A percentile compares a stretch with the other conserved stretches of the same genome.
Conservation (phyloP, 2,329 filamentous ascomycete species). For the Phaeosphaeriaceae sp. region DNA sequence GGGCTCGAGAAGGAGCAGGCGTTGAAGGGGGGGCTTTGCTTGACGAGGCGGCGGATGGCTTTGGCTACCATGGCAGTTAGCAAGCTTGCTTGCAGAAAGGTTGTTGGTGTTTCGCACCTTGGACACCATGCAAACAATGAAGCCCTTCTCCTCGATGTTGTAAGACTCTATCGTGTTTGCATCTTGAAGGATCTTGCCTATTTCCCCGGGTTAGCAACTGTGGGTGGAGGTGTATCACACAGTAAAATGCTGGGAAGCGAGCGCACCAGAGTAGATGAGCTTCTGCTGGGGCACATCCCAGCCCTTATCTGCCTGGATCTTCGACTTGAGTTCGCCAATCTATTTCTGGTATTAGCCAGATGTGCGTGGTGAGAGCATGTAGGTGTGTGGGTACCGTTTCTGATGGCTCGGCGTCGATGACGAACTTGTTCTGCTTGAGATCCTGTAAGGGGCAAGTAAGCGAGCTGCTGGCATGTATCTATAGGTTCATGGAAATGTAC, state of each 20-base stretch:
- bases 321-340: constrained; percentile 91
- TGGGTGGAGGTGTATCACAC: constrained; percentile 17
- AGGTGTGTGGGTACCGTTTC: constrained; percentile 71
- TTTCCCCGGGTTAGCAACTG: constrained; percentile 30
- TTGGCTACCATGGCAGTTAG: constrained; percentile 64
- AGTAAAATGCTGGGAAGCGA: constrained; percentile 9
- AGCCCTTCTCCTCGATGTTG: constrained; percentile 99
- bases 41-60: constrained; percentile 63
- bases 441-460: constrained; percentile 65
- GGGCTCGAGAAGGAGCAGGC: constrained; percentile 51
- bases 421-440: constrained; percentile 98
- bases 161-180: constrained; percentile 95
- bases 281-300: constrained; percentile 92
- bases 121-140: constrained; percentile 97
- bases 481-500: constrained; percentile 47
- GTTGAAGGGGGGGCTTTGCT: constrained; percentile 63
- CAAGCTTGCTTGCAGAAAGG: constrained; percentile 3
- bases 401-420: constrained; percentile 89
- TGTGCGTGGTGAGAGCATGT: constrained; percentile 18
- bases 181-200: constrained; percentile 98
- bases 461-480: background rate
- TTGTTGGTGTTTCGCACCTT: constrained; percentile 68
- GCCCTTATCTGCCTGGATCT: constrained; percentile 89
- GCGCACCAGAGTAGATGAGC: constrained; percentile 94
- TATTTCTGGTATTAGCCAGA: constrained; percentile 47